phyloP scores from a whole-genome alignment of 495 filamentous ascomycete genomes.

The Aspergillus cristatus region DNA sequence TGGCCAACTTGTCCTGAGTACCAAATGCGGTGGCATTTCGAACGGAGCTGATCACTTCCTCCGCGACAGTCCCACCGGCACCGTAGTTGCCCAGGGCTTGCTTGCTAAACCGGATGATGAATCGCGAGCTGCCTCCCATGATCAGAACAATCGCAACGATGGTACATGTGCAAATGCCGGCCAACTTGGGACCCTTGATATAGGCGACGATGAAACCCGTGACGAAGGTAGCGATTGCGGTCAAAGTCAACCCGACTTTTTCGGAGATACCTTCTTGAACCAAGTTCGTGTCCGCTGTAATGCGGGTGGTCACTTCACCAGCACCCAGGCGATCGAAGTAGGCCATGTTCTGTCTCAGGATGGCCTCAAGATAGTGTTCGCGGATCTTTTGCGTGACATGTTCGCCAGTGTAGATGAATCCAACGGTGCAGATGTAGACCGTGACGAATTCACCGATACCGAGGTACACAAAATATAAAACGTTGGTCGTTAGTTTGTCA shows the following conservation, averaged over 20 bases:
- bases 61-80: slow-evolving; percentile 76
- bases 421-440: slow-evolving; percentile 73
- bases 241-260: slow-evolving; percentile 70
- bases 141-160: slow-evolving; percentile 62
- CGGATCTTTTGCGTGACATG: slow-evolving; percentile 79
- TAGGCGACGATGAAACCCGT: slow-evolving; percentile 87
- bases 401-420: slow-evolving; percentile 92
- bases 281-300: slow-evolving; percentile 82
- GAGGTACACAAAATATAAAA: slow-evolving; percentile 86
- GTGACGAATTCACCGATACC: slow-evolving; percentile 77
- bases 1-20: slow-evolving; percentile 80
- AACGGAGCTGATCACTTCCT: slow-evolving; percentile 91
- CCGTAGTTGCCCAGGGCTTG: slow-evolving; percentile 69
- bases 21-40: slow-evolving; percentile 89
- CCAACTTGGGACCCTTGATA: slow-evolving; percentile 75
- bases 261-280: slow-evolving; percentile 86
- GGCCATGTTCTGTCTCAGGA: slow-evolving; percentile 82
- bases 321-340: slow-evolving; percentile 89
- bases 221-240: slow-evolving; percentile 67
- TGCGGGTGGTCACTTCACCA: slow-evolving; percentile 86
- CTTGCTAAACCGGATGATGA: slow-evolving; percentile 74
- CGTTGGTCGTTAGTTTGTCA: slow-evolving; percentile 49
- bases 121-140: slow-evolving; percentile 63
- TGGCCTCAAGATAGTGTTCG: slow-evolving; percentile 72
- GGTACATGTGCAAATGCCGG: slow-evolving; percentile 70